These are phyloP conservation scores for Pelargonium myrrhifolium DNA, from an alignment of 441 rosid species.

Conservation along the genomic window DNA sequence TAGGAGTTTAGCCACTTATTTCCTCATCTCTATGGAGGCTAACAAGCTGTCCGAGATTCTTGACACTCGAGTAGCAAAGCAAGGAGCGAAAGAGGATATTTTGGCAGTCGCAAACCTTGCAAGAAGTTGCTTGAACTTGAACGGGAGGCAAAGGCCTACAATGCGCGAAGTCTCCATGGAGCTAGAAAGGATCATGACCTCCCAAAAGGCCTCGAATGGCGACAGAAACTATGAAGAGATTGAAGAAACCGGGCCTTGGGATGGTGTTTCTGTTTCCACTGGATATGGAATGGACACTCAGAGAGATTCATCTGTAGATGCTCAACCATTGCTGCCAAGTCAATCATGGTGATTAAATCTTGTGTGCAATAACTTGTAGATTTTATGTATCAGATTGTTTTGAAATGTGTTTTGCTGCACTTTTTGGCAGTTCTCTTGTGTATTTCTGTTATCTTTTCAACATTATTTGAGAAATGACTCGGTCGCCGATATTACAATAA, in stretches of 20 bases:
- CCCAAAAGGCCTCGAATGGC: not conserved
- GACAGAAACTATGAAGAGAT: not conserved
- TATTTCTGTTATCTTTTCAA: no score
- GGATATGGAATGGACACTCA: not conserved
- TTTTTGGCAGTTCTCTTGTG: no score
- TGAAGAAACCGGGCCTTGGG: not conserved
- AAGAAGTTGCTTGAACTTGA: conserved; percentile 5
- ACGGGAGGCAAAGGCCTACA: conserved; percentile 7
- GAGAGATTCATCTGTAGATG: not conserved
- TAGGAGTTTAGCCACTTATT: not conserved
- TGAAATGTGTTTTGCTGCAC: not conserved
- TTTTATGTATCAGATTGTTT: not conserved
- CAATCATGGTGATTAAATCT: not conserved
- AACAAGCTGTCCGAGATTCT: conserved; percentile 3
- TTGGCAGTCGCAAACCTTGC: not conserved
- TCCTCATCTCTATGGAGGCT: conserved; percentile 1
- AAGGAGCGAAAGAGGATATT: not conserved
- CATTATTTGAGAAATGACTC: no score
- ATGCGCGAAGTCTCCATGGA: conserved; percentile 6
- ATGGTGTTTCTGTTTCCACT: not conserved
- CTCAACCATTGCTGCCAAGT: not conserved
- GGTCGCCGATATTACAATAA: no score
- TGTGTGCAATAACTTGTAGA: no score
- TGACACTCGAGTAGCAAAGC: not conserved
- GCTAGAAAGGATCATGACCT: conserved; percentile 7